Evolutionary conservation across 345 rosid genomes (phyloP).

Genomic region (Populus euphratica): DNA sequence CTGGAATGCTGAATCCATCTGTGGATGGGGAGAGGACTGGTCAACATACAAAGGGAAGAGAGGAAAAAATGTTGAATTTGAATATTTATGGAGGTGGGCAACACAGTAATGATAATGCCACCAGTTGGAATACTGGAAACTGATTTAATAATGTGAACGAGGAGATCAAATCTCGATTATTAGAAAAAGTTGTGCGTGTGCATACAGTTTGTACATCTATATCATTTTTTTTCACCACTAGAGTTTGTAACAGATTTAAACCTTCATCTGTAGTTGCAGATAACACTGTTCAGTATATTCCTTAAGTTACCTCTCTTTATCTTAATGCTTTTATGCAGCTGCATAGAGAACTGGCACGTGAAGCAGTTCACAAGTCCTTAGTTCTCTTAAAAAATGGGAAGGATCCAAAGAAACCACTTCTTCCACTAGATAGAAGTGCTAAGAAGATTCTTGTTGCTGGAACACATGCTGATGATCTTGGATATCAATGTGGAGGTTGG

Average conservation of each 20-base stretch:
- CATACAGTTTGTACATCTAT: too few species aligned
- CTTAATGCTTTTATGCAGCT: constrained; percentile 36
- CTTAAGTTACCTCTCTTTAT: not conserved
- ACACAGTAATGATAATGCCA: too few species aligned
- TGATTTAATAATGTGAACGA: not conserved
- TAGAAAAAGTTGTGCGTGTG: not conserved
- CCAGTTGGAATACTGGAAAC: too few species aligned
- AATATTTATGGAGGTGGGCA: too few species aligned
- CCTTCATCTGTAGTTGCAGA: not conserved
- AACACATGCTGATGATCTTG: constrained; percentile 82
- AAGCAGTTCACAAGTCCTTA: constrained; percentile 85
- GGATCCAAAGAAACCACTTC: constrained; percentile 42
- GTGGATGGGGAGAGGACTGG: not conserved
- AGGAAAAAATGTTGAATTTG: not conserved
- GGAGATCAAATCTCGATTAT: not conserved
- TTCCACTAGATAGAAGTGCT: constrained; percentile 66
- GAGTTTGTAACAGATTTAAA: not conserved
- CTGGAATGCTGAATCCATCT: not conserved
- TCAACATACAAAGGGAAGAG: not conserved
- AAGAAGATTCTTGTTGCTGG: constrained; percentile 69
- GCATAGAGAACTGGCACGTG: constrained; percentile 70
- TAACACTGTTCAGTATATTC: not conserved
- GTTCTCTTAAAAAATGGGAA: constrained; percentile 84
- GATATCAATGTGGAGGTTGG: constrained; percentile 96
- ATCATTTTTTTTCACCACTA: not conserved